Conservation (phyloP, 371 early-diverging fungal species). For the Phascolomyces articulosus region DNA sequence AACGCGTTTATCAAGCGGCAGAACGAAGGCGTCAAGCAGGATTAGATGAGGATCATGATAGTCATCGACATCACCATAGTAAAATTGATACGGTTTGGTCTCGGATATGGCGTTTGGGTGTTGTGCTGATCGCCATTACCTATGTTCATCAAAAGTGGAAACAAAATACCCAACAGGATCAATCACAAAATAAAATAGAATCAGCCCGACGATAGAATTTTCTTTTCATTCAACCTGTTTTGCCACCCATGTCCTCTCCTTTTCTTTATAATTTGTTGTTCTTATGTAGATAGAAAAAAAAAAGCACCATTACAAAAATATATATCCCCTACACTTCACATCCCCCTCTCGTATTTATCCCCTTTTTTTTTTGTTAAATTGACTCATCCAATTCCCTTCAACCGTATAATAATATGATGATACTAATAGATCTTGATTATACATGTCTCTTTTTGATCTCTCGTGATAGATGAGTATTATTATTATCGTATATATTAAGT, state of each 20-base stretch:
- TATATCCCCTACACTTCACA: neutral
- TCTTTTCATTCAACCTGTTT: neutral
- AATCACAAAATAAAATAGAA: neutral
- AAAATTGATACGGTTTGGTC: conserved; percentile 23
- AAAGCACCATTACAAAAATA: neutral
- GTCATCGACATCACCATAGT: neutral
- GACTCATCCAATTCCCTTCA: neutral
- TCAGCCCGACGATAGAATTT: neutral
- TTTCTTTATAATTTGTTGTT: neutral
- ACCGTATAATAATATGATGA: neutral
- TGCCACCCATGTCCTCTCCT: no score
- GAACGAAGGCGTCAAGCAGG: conserved; percentile 34
- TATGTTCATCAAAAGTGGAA: conserved; percentile 8
- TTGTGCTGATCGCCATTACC: conserved; percentile 22
- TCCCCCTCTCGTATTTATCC: neutral
- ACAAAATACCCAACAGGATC: neutral
- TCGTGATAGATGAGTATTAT: no score
- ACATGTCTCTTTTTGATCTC: no score
- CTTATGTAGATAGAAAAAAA: neutral
- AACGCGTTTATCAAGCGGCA: conserved; percentile 37
- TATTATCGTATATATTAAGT: neutral
- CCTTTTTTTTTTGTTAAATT: neutral
- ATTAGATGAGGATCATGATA: conserved; percentile 11
- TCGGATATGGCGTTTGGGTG: conserved; percentile 29
- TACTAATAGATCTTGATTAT: no score